These are phyloP conservation scores for Murraya koenigii DNA, from an alignment of 345 rosid genomes.

Conservation along the genomic window DNA sequence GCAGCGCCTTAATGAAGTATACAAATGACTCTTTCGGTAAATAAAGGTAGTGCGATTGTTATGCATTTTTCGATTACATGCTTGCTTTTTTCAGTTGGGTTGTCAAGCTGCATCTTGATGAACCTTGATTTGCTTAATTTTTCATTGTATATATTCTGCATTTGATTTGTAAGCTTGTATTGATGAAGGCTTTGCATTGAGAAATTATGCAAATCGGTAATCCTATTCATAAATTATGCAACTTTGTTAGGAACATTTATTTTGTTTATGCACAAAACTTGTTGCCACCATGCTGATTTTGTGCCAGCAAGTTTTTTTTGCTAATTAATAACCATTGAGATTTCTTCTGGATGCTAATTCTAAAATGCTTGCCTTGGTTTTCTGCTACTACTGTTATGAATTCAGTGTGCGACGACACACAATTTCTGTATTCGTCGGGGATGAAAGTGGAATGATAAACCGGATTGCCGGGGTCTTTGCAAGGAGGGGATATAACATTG, in stretches of 20 bases:
- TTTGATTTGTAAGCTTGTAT: neutral
- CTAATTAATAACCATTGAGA: neutral
- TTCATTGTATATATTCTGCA: neutral
- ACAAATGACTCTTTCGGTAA: neutral
- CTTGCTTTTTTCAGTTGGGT: neutral
- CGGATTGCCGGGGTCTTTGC: slow-evolving; percentile 98
- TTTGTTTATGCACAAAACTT: neutral
- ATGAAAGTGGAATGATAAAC: slow-evolving; percentile 97
- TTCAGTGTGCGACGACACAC: slow-evolving; percentile 77
- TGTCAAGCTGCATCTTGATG: neutral
- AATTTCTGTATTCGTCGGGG: slow-evolving; percentile 90
- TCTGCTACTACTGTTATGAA: neutral
- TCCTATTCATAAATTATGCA: neutral
- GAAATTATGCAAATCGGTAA: neutral
- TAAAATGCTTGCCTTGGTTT: neutral
- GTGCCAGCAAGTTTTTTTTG: neutral
- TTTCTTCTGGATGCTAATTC: neutral
- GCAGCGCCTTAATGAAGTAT: neutral
- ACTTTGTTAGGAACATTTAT: neutral
- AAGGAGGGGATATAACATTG: slow-evolving; percentile 92
- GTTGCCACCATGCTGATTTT: neutral
- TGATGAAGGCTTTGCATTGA: neutral
- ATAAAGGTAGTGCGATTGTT: neutral
- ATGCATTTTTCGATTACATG: neutral
- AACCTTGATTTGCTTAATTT: neutral